Evolutionary conservation across 257 asterid species (phyloP).

Genomic region (Cruciata laevipes): DNA sequence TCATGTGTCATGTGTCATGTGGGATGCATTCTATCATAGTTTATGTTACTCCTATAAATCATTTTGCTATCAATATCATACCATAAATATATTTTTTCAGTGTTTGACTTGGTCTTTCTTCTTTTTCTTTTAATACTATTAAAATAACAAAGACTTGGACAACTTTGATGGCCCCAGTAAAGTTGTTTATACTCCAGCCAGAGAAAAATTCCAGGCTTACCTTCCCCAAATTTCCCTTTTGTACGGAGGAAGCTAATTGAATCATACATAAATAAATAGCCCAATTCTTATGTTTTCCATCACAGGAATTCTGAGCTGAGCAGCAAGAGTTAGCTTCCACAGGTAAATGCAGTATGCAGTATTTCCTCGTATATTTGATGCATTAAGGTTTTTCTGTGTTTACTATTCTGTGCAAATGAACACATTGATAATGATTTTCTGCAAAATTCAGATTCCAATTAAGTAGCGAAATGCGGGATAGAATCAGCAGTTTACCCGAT

Average conservation of each 20-base stretch:
- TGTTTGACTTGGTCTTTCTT: not conserved
- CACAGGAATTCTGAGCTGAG: not conserved
- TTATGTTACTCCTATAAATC: no score
- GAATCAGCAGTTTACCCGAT: conserved; percentile 15
- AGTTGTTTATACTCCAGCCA: not conserved
- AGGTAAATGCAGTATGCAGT: not conserved
- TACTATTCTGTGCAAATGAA: no score
- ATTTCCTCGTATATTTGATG: not conserved
- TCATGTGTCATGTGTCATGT: no score
- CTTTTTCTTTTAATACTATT: not conserved
- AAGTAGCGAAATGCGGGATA: not conserved
- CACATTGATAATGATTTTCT: not conserved
- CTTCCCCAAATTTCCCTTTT: not conserved
- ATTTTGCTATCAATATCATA: no score
- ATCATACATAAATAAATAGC: not conserved
- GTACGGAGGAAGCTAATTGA: not conserved
- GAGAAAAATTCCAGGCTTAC: not conserved
- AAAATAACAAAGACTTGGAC: not conserved
- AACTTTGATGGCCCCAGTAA: not conserved
- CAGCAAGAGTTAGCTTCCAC: not conserved
- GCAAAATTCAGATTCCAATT: not conserved
- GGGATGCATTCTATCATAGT: no score
- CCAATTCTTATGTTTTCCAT: not conserved
- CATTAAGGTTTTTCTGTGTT: not conserved
- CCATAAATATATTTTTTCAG: no score